These are phyloP conservation scores for Guadua angustifolia DNA, from an alignment of 176 grass and related monocot species.

Conservation along the genomic window DNA sequence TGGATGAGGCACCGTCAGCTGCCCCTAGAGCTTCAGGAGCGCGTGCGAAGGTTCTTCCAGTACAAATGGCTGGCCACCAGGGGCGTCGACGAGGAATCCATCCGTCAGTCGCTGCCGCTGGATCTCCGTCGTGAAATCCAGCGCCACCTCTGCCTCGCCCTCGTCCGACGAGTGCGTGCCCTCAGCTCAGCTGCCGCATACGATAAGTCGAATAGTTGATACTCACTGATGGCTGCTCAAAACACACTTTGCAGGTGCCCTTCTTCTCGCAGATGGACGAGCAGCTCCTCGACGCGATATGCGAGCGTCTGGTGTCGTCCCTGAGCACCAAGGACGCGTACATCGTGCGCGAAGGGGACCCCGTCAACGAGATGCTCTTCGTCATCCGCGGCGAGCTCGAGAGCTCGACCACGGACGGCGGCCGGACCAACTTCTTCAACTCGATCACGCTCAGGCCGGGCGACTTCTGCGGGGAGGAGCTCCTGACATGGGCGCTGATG, in stretches of 20 bases:
- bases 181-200: not conserved
- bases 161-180: conserved; percentile 75
- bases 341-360: conserved; percentile 87
- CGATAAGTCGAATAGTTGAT: not conserved
- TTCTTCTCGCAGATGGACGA: conserved; percentile 99
- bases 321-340: conserved; percentile 92
- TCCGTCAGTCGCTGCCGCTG: conserved; percentile 78
- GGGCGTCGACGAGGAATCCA: conserved; percentile 90
- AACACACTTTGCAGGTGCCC: conserved; percentile 52
- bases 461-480: conserved; percentile 96
- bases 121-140: conserved; percentile 97
- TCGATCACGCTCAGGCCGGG: conserved; percentile 84
- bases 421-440: conserved; percentile 90
- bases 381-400: conserved; percentile 89
- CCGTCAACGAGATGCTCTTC: conserved; percentile 86
- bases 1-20: conserved; percentile 98
- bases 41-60: conserved; percentile 83
- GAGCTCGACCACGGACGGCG: conserved; percentile 92
- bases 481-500: conserved; percentile 93
- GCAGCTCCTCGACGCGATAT: conserved; percentile 94
- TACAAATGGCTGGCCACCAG: conserved; percentile 96
- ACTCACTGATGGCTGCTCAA: not conserved
- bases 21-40: conserved; percentile 79
- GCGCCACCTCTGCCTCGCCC: conserved; percentile 84
- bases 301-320: conserved; percentile 81